Evolutionary conservation across 2,329 filamentous ascomycete genomes (phyloP).

Genomic region (Gliomastix tumulicola): DNA sequence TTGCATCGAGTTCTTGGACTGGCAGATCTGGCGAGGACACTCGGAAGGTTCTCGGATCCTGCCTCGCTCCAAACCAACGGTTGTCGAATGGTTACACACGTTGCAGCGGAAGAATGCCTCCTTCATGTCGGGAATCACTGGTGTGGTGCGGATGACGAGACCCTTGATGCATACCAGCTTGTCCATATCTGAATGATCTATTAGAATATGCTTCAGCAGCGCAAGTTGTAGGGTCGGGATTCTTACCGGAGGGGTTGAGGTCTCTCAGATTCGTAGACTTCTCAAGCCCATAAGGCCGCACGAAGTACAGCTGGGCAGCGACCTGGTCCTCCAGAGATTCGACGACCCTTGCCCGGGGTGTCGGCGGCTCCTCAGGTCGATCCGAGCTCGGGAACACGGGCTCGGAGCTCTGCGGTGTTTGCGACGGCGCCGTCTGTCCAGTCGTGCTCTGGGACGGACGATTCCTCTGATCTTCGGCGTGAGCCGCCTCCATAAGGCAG

Average conservation of each 20-base stretch:
- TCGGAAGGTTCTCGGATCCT: conserved; percentile 92
- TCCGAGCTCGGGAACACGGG: conserved; percentile 78
- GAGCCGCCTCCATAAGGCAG: conserved; percentile 82
- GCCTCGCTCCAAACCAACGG: conserved; percentile 87
- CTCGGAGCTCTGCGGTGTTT: conserved; percentile 58
- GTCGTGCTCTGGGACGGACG: conserved; percentile 54
- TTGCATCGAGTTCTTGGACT: conserved; percentile 91
- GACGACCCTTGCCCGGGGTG: conserved; percentile 19
- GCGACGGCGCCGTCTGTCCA: conserved; percentile 34
- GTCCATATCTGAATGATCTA: conserved; percentile 77
- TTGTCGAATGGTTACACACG: conserved; percentile 84
- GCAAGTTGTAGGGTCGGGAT: no score
- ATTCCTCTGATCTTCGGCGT: conserved; percentile 67
- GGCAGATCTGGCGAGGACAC: conserved; percentile 77
- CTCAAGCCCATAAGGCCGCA: conserved; percentile 84
- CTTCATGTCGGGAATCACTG: conserved; percentile 98
- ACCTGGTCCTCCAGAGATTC: conserved; percentile 73
- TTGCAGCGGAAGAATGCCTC: conserved; percentile 97
- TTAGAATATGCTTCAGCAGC: no score
- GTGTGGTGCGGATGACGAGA: conserved; percentile 89
- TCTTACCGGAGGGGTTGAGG: conserved; percentile 73
- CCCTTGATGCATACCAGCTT: conserved; percentile 93
- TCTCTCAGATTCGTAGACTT: conserved; percentile 86
- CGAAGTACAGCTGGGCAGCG: conserved; percentile 72
- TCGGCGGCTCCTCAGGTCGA: conserved; percentile 40